Evolutionary conservation across 192 early-diverging fungal species (phyloP), one percentile per base, ranked within the genome.

Genomic region (Coemansia sp.): DNA sequence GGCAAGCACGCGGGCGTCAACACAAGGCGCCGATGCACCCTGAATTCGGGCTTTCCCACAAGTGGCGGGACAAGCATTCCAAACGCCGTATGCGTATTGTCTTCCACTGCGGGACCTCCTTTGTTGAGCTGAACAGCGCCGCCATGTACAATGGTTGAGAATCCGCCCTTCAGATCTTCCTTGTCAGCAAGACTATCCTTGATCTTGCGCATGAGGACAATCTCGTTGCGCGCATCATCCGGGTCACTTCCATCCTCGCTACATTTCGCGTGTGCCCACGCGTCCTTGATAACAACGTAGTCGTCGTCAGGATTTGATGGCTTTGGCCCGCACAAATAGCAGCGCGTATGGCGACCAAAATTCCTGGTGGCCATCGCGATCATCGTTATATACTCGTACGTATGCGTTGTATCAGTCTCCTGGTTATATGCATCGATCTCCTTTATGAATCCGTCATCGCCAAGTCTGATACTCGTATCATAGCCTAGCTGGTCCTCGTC

Each of bases 271-370:
- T 45, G 13, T 3, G 46, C 36, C 69, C 69, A 64, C 22, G 49
- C 36, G 20, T 70, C 62, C 38, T 70, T 70, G 56, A 70, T 34
- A 0, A 54, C 62, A 11, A 70, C 52, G 29, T 6, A 13, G 9
- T 40, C 11, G 5, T 40, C 38, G 11, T 8, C 11, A 3, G 38
- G 5, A 8, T 11, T 8, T 5, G 38, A 8, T 40, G 11, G 38
- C 38, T 11, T 11, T 40, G 38, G 38, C 11, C n/a, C 15, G 46
- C 46, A 48, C 58, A 59, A 8, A 20, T n/a, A 59, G 38, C 58
- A 59, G 36, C 36, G 58, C 4, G 58, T 59, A n/a, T 59, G 58
- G 9, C 36, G 29, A 9, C 58, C 33, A 35, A 59, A 42, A 36
- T n/a, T 41, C 20, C 58, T 19, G 33, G 19, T 42, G 10, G 58